A percentile compares a stretch with the other conserved stretches of the same genome.
These are phyloP conservation scores for Penicillium sp. DNA, from an alignment of 2,329 filamentous ascomycete genomes.

Conservation along the genomic window DNA sequence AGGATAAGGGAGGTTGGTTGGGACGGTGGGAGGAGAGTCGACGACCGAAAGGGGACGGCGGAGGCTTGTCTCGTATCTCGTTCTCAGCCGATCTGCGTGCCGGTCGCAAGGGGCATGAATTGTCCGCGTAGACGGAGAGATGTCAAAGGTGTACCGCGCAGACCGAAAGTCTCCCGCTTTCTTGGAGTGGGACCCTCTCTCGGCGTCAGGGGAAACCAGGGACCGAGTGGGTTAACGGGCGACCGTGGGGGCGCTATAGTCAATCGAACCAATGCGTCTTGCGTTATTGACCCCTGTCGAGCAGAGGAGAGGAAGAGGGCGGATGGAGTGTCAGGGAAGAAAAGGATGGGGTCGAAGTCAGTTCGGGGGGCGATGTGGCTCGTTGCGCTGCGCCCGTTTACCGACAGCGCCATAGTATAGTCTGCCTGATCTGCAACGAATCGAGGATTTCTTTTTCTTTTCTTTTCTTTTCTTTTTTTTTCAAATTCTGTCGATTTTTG, in stretches of 20 bases:
- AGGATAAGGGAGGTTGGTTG: conserved; percentile 25
- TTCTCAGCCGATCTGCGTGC: conserved; percentile 21
- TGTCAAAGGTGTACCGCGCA: conserved; percentile 20
- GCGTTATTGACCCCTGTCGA: not conserved
- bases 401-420: conserved; percentile 2
- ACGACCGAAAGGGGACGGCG: conserved; percentile 9
- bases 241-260: not conserved
- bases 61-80: conserved; percentile 2
- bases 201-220: conserved; percentile 28
- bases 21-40: conserved; percentile 11
- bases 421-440: not conserved
- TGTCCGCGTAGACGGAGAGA: conserved; percentile 25
- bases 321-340: not conserved
- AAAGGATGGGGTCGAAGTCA: conserved; percentile 15
- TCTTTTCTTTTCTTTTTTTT: too few species aligned
- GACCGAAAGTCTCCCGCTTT: conserved; percentile 24
- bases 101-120: conserved; percentile 21
- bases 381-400: conserved; percentile 9
- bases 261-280: not conserved
- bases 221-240: conserved; percentile 18
- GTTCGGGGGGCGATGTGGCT: conserved; percentile 15
- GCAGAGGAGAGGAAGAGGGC: conserved; percentile 3
- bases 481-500: too few species aligned
- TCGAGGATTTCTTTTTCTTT: too few species aligned
- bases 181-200: conserved; percentile 24